phyloP scores from a whole-genome alignment of 2,329 filamentous ascomycete species.

The Bipolaris victoriae region DNA sequence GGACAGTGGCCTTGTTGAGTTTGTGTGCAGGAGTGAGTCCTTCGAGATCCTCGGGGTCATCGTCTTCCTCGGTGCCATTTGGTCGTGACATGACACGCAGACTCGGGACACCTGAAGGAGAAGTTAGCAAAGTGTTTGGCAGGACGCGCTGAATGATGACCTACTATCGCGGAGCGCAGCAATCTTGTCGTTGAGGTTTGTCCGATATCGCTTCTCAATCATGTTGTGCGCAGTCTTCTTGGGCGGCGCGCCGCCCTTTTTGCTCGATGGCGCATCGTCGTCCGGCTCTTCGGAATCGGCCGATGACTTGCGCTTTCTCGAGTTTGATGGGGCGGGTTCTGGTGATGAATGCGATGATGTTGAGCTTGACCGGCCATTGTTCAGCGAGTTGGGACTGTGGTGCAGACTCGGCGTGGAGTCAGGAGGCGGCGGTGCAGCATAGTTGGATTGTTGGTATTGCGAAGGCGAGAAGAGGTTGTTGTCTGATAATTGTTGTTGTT shows the following conservation, averaged over 20 bases:
- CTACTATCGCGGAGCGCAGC: constrained; percentile 82
- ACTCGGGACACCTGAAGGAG: constrained; percentile 68
- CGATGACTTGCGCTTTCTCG: constrained; percentile 50
- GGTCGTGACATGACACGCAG: constrained; percentile 77
- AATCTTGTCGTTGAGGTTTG: constrained; percentile 97
- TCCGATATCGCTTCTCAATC: constrained; percentile 96
- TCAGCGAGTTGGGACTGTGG: constrained; percentile 46
- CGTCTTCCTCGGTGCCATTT: constrained; percentile 68
- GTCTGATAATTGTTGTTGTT: constrained; percentile 32
- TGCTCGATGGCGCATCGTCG: constrained; percentile 57
- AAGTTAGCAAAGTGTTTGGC: neutral
- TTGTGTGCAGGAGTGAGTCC: constrained; percentile 82
- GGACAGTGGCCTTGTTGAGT: constrained; percentile 94
- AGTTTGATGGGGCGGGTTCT: constrained; percentile 50
- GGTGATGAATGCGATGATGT: constrained; percentile 67
- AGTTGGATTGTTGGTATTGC: constrained; percentile 33
- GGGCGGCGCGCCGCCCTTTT: constrained; percentile 61
- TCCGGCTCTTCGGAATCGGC: constrained; percentile 65
- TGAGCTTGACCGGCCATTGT: constrained; percentile 43
- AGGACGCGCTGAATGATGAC: neutral
- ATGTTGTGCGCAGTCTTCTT: constrained; percentile 99
- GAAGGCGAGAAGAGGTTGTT: constrained; percentile 37
- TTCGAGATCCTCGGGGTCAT: constrained; percentile 79
- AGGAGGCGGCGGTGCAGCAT: constrained; percentile 33
- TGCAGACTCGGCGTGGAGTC: constrained; percentile 46